Base-by-base conservation (phyloP, 257 asterid species). In the Cruciata laevipes region DNA sequence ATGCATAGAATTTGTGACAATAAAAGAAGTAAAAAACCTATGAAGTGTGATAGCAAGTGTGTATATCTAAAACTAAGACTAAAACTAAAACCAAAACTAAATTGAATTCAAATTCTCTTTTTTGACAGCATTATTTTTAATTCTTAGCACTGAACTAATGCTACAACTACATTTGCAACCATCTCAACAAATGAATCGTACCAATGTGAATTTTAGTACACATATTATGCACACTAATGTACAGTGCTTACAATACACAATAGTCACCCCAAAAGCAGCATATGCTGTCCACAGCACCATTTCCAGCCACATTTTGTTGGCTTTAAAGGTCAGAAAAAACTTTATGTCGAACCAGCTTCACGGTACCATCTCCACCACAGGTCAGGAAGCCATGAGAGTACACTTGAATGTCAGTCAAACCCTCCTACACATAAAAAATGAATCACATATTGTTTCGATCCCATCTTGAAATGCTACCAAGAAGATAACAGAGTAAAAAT, bases 311-410 rank as follows among this genome's bases (percentile, higher is more conserved):
- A 24, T 65, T 25, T 49, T 18, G 16, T 30, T n/a, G 57, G 24
- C 1, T 60, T 61, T 72, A 73, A 33, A 32, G 30, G 16, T 60
- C 20, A n/a, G 44, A 1, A 49, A 33, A 70, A 69, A 79, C 88
- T 69, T 74, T 77, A 66, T 88, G 80, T 70, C 78, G 70, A 53
- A 86, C 78, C 60, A 78, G 80, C 77, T 85, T 94, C 57, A 88
- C 96, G 4, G 81, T 69, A 35, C 99, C 99, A 75, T 94, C 97
- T 67, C 96, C 97, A 59, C 99, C 99, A 59, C 99, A 94, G 24
- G 99, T 71, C 74, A 94, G 85, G 85, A 94, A 94, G 61, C 99
- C 99, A 78, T 83, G 71, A 64, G 97, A 77, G 69, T 80, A 85
- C 65, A 84, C 93, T 78, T 88, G 95, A 76, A 94, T 88, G 77